These are phyloP conservation scores for Piromyces finnis DNA, from an alignment of 192 early-diverging fungal species.

Conservation along the genomic window DNA sequence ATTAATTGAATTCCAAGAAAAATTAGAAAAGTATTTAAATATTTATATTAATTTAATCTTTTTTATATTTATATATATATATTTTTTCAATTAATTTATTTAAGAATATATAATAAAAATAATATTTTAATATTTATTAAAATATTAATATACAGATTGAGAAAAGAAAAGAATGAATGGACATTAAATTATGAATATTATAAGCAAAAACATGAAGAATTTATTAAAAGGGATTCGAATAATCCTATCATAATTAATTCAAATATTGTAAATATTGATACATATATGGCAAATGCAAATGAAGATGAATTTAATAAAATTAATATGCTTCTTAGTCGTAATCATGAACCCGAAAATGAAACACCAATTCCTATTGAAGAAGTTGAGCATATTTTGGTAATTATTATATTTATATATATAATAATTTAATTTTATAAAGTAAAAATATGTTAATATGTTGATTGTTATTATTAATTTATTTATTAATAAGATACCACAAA, in stretches of 20 bases:
- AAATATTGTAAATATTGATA: neutral
- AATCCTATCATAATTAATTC: neutral
- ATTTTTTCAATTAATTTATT: too few relatives aligned
- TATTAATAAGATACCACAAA: neutral
- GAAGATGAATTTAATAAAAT: neutral
- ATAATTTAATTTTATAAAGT: neutral
- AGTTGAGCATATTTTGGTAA: neutral
- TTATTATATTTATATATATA: neutral
- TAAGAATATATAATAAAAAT: too few relatives aligned
- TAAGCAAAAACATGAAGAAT: neutral
- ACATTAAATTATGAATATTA: neutral
- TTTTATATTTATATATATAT: too few relatives aligned
- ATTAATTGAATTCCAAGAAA: neutral
- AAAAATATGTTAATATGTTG: neutral
- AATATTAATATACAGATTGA: neutral
- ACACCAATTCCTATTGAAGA: neutral
- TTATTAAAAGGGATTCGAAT: neutral
- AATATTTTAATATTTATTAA: too few relatives aligned
- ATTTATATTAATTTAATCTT: too few relatives aligned
- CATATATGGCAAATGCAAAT: neutral
- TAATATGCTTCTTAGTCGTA: neutral
- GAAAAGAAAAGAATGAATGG: neutral
- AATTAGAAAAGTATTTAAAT: neutral
- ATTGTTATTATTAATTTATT: too few relatives aligned
- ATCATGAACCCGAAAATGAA: neutral